phyloP scores from a whole-genome alignment of 2,329 filamentous ascomycete genomes.

The Dryadomyces quercivorus region DNA sequence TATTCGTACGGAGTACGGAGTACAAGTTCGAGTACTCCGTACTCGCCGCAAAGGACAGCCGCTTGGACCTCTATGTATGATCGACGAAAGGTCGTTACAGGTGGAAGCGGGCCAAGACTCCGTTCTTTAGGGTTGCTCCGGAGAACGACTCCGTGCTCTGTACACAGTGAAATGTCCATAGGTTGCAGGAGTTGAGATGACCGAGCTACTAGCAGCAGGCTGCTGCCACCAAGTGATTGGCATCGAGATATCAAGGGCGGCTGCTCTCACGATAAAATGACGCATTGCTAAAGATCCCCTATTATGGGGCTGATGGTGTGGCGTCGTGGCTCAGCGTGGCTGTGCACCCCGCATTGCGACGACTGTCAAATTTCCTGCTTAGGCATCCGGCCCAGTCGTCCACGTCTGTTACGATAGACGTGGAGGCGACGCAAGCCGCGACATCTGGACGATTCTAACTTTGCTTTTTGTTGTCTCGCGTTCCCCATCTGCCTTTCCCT shows the following conservation, averaged over 20 bases:
- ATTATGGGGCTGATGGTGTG: background rate
- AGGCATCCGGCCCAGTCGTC: background rate
- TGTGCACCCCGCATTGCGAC: constrained; percentile 4
- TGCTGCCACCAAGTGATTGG: no score
- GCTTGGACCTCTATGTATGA: background rate
- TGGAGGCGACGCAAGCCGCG: background rate
- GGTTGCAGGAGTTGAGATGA: no score
- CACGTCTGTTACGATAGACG: background rate
- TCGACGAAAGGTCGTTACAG: background rate
- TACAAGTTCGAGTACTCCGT: no score
- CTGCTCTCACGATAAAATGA: no score
- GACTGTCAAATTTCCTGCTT: background rate
- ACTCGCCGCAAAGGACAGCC: no score
- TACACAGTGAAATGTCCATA: no score
- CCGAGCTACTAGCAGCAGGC: no score
- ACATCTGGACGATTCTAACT: background rate
- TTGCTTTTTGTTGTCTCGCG: background rate
- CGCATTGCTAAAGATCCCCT: no score
- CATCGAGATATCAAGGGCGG: no score
- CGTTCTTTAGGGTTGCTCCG: background rate
- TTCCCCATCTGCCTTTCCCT: background rate
- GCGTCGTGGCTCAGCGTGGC: background rate
- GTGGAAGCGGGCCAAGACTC: background rate
- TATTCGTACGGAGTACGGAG: no score
- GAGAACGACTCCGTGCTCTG: background rate